Evolutionary conservation across 2,329 filamentous ascomycete species (phyloP), one percentile per base, ranked within the genome.

Genomic region (Penicillium hordei): DNA sequence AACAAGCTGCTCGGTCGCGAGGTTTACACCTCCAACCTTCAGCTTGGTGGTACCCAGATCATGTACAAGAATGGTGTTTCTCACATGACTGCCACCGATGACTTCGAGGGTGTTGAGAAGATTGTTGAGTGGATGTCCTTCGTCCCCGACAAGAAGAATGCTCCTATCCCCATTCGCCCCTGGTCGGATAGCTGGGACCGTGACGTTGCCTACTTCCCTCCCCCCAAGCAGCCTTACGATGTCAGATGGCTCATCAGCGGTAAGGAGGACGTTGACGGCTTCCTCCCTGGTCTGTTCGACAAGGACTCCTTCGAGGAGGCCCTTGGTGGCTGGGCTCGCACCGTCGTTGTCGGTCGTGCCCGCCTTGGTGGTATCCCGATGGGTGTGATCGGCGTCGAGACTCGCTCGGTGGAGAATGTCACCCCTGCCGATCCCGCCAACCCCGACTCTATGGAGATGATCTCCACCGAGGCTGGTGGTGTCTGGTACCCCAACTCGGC

Each of bases 61-160:
- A 99, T 99, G 94, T 97, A 99, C 86, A 93, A 91, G 81, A 99
- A 99, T 76, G 94, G 94, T 86, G 94, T 99, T 42, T 97, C 94
- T 23, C 94, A 99, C 82, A 93, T 97, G 90, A 97, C 93, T 66
- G 94, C 94, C 70, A 90, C 89, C 68, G 93, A 99, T 72, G 94
- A 99, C 80, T 97, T 99, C 70, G 93, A 93, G 71, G 94, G 94
- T 85, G 90, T 99, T 23, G 92, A 90, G 70, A 95, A 95, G 84
- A 97, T 99, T 73, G 91, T 97, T 49, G 89, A 96, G 75, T 99
- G 94, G 94, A 86, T 99, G 83, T 94, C 93, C 2, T 99, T 92
- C 71, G 90, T 99, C 31, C 94, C 94, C 27, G 93, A 97, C 78
- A 93, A 93, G 85, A 94, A 94, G 80, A 89, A 90, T 72, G 89